Conservation (phyloP, 257 asterid species). For the Solanum bulbocastanum region DNA sequence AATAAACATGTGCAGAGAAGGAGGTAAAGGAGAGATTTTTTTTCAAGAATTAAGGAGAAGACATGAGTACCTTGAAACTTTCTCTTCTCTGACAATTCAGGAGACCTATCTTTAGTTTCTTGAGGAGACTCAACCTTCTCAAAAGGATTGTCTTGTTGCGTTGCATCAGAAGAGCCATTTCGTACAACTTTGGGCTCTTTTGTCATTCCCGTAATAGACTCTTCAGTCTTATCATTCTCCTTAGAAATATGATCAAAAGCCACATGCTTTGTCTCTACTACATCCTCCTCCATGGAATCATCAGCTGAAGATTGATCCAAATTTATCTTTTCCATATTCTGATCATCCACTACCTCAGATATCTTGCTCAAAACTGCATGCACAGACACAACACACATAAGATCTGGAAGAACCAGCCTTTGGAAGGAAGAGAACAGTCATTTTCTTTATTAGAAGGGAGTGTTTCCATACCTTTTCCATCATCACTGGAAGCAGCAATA, state of each 20-base stretch:
- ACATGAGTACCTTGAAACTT: slow-evolving; percentile 14
- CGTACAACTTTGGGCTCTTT: background rate
- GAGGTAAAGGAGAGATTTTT: background rate
- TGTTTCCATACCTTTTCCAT: background rate
- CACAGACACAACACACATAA: background rate
- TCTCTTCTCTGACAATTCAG: slow-evolving; percentile 6
- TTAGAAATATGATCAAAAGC: slow-evolving; percentile 6
- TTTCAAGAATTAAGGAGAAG: background rate
- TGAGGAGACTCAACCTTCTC: slow-evolving; percentile 2
- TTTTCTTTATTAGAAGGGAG: background rate
- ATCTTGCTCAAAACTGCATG: slow-evolving; percentile 1
- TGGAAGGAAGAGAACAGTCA: background rate
- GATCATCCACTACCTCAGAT: slow-evolving; percentile 10
- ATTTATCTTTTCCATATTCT: slow-evolving; percentile 22
- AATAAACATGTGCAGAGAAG: background rate
- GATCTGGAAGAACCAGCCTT: background rate
- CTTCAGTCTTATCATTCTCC: slow-evolving; percentile 7
- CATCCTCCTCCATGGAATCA: slow-evolving; percentile 31
- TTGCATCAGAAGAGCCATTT: background rate
- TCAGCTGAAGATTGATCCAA: slow-evolving; percentile 25
- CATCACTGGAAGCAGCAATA: slow-evolving; percentile 3
- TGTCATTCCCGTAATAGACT: background rate
- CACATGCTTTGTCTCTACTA: slow-evolving; percentile 6
- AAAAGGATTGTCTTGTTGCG: slow-evolving; percentile 3
- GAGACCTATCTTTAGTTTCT: background rate